A percentile compares a stretch with the other conserved stretches of the same genome.
Evolutionary conservation across 2,329 filamentous ascomycete genomes (phyloP).

Genomic region (Xylariaceae sp.): DNA sequence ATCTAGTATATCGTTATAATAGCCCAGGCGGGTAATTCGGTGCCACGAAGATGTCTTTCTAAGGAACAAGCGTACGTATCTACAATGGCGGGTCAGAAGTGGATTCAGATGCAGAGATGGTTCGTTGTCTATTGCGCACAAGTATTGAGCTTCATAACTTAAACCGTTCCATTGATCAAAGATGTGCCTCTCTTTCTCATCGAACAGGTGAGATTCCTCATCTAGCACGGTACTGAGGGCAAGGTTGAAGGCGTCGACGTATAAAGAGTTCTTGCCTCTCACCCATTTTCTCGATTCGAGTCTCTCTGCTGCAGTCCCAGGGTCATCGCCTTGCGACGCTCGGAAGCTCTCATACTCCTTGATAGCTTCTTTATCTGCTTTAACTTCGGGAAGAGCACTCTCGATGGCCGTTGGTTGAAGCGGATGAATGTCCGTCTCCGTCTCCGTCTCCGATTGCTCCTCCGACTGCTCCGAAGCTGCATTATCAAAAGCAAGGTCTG

Average conservation of each 20-base stretch:
- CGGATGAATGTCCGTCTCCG: slow-evolving; percentile 25
- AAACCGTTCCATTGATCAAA: slow-evolving; percentile 76
- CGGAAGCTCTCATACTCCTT: slow-evolving; percentile 76
- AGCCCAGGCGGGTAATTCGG: slow-evolving; percentile 74
- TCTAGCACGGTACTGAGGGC: slow-evolving; percentile 86
- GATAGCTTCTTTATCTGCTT: slow-evolving; percentile 71
- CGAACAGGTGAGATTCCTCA: slow-evolving; percentile 86
- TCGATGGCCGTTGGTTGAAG: slow-evolving; percentile 66
- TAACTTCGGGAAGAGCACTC: slow-evolving; percentile 68
- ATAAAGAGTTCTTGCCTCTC: slow-evolving; percentile 83
- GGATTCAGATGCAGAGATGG: slow-evolving; percentile 11
- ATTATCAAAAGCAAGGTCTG: slow-evolving; percentile 41
- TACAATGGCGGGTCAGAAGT: slow-evolving; percentile 41
- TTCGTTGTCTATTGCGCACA: slow-evolving; percentile 57
- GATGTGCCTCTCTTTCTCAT: slow-evolving; percentile 73
- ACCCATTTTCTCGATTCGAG: slow-evolving; percentile 62
- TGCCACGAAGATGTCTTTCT: slow-evolving; percentile 93
- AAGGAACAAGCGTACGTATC: slow-evolving; percentile 89
- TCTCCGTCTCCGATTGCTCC: slow-evolving; percentile 22
- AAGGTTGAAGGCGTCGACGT: slow-evolving; percentile 95
- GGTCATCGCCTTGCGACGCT: slow-evolving; percentile 54
- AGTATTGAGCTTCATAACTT: slow-evolving; percentile 84
- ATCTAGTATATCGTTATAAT: slow-evolving; percentile 81
- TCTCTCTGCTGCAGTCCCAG: slow-evolving; percentile 54
- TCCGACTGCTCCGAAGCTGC: slow-evolving; percentile 27